Evolutionary conservation across 352 stramenopile species (phyloP), one percentile per base, ranked within the genome.

Genomic region (Aphanomyces astaci): DNA sequence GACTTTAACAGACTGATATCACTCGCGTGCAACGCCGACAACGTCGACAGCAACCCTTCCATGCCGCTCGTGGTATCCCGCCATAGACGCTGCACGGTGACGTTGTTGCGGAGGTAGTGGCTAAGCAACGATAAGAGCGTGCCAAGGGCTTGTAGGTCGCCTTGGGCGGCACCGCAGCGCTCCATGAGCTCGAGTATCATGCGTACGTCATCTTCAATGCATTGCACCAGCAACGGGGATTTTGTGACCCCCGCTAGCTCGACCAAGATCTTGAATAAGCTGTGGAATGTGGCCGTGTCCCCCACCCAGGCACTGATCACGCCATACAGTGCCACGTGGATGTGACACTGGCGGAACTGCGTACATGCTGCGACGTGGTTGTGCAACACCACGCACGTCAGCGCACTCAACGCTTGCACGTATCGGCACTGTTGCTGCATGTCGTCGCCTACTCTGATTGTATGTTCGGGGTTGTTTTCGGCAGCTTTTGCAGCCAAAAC

Each of bases 201-300:
- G 36, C 64, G 77, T 30, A 92, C 69, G 64, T 92, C 84, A 1
- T 72, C 80, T 60, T 87, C 82, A 33, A 89, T 69, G 3, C 84
- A 82, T 59, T 63, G 66, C 24, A 78, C 71, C 19, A 92, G 74
- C 11, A 39, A 15, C 36, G 0, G n/a, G 43, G 1, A 69, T 31
- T 64, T 76, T 56, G 43, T 64, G 36, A 56, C 28, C 64, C 24
- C 24, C 10, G 73, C 71, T 24, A 84, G 62, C 39, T 81, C 75
- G 3, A 81, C 60, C 32, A 89, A 84, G 22, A 79, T 56, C 4
- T 71, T 63, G 36, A 88, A 73, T 7, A 88, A 9, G 15, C 13
- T 32, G 24, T 32, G 13, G 4, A 54, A 22, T n/a, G 17, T 19
- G 27, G 51, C 30, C 3, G 28, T 4, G 4, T 72, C 70, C 27